Evolutionary conservation across 768 basidiomycete species (phyloP), one percentile per base, ranked within the genome.

Genomic region (Gymnopilus junonius): DNA sequence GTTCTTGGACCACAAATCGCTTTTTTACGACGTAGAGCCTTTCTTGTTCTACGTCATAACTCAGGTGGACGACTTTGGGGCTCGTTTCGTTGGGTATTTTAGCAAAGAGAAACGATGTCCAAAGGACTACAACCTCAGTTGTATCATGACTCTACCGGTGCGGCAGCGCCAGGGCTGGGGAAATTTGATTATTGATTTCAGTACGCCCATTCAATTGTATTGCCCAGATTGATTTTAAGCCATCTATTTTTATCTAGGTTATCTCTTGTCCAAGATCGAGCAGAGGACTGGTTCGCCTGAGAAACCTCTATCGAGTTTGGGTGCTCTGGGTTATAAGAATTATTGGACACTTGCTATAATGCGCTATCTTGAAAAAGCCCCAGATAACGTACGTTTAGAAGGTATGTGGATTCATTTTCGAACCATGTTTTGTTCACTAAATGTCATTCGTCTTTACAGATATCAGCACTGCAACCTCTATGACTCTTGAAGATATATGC

Each of bases 1-100:
- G 96, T 99, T 99, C 77, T 86, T 99, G 68, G 95, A 98, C 75
- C 95, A 97, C 80, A 99, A 99, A 76, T 98, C 96, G 17, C 86
- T 99, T 54, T 98, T 98, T 77, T 98, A 99, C 79, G 97, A 99
- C 77, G 97, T 99, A 67, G 97, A 99, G 76, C 97, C 97, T 0
- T 99, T 99, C 77, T 80, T 99, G 48, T 99, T 99, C 80, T 99
- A 99, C 75, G 96, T 99, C 66, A 93, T 97, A 80, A 92, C 97
- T 3, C 93, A 97, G 73, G 83, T 86, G 61, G 94, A 97, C 77
- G 94, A 95, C 37, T 77, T 85, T 53, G 97, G 97, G 6, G 91
- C 95, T 29, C 89, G 92, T 57, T 99, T 99, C 71, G 92, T 99
- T 57, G 97, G 97, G 8, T 99, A 99, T 75, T 99, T 99, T 74